phyloP scores from a whole-genome alignment of 1,139 yeast genomes.

The Groenewaldozyma auringiensis region DNA sequence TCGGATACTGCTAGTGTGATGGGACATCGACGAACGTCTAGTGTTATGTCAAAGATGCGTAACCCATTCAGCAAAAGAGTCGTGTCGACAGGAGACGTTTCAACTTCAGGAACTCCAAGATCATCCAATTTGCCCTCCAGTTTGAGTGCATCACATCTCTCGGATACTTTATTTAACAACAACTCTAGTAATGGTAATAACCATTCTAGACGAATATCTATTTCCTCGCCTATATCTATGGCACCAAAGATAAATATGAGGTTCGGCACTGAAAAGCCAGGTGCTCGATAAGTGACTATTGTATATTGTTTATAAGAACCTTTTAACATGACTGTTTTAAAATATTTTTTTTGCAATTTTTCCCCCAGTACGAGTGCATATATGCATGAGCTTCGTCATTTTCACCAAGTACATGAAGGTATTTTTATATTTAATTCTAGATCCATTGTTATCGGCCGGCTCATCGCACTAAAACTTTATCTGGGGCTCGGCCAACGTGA shows the following conservation, averaged over 20 bases:
- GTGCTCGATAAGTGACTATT: neutral
- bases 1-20: neutral
- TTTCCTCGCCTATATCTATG: constrained; percentile 3
- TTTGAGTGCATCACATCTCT: constrained; percentile 2
- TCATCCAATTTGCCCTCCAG: neutral
- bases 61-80: constrained; percentile 12
- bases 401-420: too few species aligned
- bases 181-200: neutral
- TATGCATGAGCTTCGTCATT: too few species aligned
- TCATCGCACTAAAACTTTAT: too few species aligned
- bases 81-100: constrained; percentile 10
- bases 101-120: constrained; percentile 5
- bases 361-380: too few species aligned
- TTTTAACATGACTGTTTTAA: neutral
- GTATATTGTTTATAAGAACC: neutral
- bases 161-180: constrained; percentile 2
- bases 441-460: too few species aligned
- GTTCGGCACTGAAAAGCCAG: constrained; percentile 15
- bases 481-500: too few species aligned
- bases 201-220: neutral
- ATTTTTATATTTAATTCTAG: too few species aligned
- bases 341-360: too few species aligned
- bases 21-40: neutral
- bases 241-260: constrained; percentile 15
- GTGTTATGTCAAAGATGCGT: neutral